Evolutionary conservation across 1,284 basidiomycete genomes (phyloP).

Genomic region (Laetiporus sulphureus): DNA sequence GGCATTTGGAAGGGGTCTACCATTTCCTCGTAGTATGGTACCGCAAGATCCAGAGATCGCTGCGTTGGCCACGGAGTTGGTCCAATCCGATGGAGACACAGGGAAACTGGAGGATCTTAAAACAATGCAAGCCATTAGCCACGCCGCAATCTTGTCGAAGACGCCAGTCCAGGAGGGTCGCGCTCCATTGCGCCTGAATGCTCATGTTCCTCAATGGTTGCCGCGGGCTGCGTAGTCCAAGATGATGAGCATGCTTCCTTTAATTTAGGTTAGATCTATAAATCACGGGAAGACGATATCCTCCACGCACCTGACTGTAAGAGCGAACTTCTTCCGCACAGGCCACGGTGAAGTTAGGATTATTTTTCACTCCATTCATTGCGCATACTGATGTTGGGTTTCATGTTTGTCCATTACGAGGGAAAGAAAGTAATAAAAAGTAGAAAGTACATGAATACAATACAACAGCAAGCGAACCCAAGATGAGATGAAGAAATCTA

Average conservation of each 20-base stretch:
- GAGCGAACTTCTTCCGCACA: no score
- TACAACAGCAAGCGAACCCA: slow-evolving; percentile 21
- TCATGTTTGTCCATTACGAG: slow-evolving; percentile 1
- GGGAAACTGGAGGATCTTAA: slow-evolving; percentile 6
- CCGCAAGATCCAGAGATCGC: slow-evolving; percentile 34
- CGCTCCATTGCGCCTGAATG: slow-evolving; percentile 29
- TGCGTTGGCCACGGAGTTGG: slow-evolving; percentile 23
- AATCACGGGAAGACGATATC: no score
- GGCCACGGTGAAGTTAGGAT: no score
- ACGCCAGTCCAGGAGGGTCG: slow-evolving; percentile 39
- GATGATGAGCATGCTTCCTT: no score
- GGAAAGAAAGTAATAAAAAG: slow-evolving; percentile 19
- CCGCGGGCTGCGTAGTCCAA: no score
- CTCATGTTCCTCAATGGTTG: slow-evolving; percentile 29
- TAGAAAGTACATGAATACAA: slow-evolving; percentile 22
- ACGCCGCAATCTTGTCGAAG: slow-evolving; percentile 38
- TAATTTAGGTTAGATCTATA: no score
- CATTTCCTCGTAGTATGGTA: slow-evolving; percentile 29
- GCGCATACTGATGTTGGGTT: no score
- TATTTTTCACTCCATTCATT: no score
- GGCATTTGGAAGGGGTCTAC: slow-evolving; percentile 33
- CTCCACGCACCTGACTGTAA: no score
- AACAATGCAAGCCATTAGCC: slow-evolving; percentile 39
- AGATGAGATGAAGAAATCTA: slow-evolving; percentile 18
- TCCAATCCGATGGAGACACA: slow-evolving; percentile 16